Conservation (phyloP, 1,284 basidiomycete genomes). For the Pseudozyma flocculosa region DNA sequence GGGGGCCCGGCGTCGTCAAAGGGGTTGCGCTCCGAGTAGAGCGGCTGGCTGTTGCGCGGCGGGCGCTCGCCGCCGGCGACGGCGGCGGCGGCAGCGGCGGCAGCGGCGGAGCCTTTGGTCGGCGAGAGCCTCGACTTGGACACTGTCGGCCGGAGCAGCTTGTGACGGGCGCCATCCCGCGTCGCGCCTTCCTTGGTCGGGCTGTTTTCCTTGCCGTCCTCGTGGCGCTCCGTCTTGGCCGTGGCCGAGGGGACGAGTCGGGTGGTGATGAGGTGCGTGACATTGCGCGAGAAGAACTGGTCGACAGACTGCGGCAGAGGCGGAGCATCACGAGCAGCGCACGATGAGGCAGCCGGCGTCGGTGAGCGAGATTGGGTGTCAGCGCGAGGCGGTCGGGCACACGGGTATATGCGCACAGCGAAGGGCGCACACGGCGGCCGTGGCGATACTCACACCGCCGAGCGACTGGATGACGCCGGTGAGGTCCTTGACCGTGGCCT, state of each 20-base stretch:
- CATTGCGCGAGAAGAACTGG: conserved; percentile 53
- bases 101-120: neutral
- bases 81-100: neutral
- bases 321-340: neutral
- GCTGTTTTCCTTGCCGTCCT: conserved; percentile 1
- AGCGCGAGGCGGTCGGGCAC: too few relatives aligned
- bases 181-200: neutral
- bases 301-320: conserved; percentile 38
- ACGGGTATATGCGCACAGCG: too few relatives aligned
- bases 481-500: conserved; percentile 19
- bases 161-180: neutral
- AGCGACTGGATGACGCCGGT: conserved; percentile 38
- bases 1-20: conserved; percentile 42
- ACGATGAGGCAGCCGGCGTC: too few relatives aligned
- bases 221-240: neutral
- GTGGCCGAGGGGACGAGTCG: conserved; percentile 20
- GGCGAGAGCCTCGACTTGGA: conserved; percentile 1
- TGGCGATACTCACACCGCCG: conserved; percentile 30
- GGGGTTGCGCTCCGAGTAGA: conserved; percentile 55
- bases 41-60: conserved; percentile 15
- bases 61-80: neutral
- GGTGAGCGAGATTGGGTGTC: too few relatives aligned
- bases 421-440: too few relatives aligned
- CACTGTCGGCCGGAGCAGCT: neutral
- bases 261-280: conserved; percentile 54